Percentiles rank a stretch among this genome's conserved stretches.
Evolutionary conservation across 768 basidiomycete genomes (phyloP).

Genomic region (Lactifluus subvellereus): DNA sequence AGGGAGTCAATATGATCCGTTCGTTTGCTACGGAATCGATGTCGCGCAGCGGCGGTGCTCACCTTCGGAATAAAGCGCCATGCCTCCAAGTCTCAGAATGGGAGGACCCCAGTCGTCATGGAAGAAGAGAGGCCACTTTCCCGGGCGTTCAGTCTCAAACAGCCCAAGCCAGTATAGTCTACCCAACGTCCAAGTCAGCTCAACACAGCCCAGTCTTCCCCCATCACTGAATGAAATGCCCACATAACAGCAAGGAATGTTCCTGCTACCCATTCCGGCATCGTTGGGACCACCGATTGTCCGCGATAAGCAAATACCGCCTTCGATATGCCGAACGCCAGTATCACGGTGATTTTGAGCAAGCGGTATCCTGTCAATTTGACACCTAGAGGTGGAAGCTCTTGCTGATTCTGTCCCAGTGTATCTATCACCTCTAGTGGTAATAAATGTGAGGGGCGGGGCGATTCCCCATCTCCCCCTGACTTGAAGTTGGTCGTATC

Average conservation of each 20-base stretch:
- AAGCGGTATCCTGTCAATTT: not conserved
- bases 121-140: too few relatives aligned
- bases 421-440: not conserved
- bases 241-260: not conserved
- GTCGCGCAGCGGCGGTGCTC: too few relatives aligned
- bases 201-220: not conserved
- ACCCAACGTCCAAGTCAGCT: not conserved
- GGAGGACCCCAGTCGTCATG: too few relatives aligned
- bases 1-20: too few relatives aligned
- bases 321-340: not conserved
- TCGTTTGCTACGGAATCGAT: too few relatives aligned
- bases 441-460: not conserved
- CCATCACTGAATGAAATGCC: not conserved
- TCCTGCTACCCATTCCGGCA: not conserved
- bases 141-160: not conserved
- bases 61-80: too few relatives aligned
- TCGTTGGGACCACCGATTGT: not conserved
- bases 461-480: not conserved
- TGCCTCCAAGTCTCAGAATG: too few relatives aligned
- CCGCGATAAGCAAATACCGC: not conserved
- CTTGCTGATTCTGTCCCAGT: not conserved
- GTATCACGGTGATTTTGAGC: not conserved
- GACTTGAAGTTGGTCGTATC: too few relatives aligned
- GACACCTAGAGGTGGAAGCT: not conserved
- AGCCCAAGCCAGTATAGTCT: not conserved